Evolutionary conservation across 192 early-diverging fungal species (phyloP), one percentile per base, ranked within the genome.

Genomic region (Spizellomyces sp.): DNA sequence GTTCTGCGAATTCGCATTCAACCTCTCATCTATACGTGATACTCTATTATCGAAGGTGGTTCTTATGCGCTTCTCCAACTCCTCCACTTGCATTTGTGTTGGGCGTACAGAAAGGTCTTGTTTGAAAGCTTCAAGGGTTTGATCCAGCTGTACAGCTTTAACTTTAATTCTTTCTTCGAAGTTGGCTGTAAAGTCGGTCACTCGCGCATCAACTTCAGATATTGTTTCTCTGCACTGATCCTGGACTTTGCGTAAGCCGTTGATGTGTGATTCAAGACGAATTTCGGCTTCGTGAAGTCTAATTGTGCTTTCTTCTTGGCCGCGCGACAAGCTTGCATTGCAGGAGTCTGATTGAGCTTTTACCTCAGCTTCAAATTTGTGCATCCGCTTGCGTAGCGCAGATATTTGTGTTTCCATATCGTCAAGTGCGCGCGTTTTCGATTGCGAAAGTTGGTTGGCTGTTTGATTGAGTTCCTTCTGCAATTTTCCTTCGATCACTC

Each of bases 361-460:
- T 1, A 66, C 70, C 62, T 69, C 69, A 41, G 66, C 48, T 6
- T 81, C 79, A 42, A 44, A 55, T 54, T 79, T 77, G 36, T 81
- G 70, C 17, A 75, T 48, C 9, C 77, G 66, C 45, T 64, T 76
- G 45, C 77, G 68, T 5, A 80, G 42, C 17, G 71, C 67, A n/a
- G 58, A 61, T 46, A 81, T 22, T 60, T 81, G 77, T 5, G 44
- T 73, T 63, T 79, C 80, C n/a, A 81, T 22, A 47, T 81, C 80
- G 36, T 81, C 80, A 44, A 76, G 60, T 12, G 52, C 27, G 10
- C 80, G 58, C 6, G 74, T 59, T 68, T 80, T 76, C 12, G 80
- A 15, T 15, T 48, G 41, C 21, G 74, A 45, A 9, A 81, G 69
- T 44, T 80, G 77, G 55, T 81, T 74, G 5, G 69, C 69, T 36